Evolutionary conservation across 106 monocot genomes (phyloP).

Genomic region (Allium cepa): DNA sequence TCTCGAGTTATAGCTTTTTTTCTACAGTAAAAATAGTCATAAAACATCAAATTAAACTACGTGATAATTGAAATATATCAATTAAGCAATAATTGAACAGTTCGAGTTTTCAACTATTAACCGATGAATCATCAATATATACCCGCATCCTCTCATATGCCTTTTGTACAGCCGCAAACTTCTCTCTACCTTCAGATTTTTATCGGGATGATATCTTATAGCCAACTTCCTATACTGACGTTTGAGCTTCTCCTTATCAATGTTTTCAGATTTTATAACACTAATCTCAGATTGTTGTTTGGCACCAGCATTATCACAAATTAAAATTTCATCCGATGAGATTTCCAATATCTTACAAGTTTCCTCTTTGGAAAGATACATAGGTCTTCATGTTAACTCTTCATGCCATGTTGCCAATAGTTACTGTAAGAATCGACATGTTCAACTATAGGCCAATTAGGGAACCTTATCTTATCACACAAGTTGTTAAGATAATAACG

Average conservation of each 20-base stretch:
- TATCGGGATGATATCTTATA: conserved; percentile 95
- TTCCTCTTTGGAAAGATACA: conserved; percentile 98
- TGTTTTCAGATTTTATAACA: conserved; percentile 35
- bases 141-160: conserved; percentile 99
- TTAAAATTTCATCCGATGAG: conserved; percentile 70
- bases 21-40: no score
- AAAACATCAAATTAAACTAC: no score
- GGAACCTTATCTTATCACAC: conserved; percentile 96
- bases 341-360: conserved; percentile 92
- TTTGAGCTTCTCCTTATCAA: conserved; percentile 99
- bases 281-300: conserved; percentile 16
- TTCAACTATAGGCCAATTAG: conserved; percentile 98
- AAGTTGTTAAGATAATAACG: conserved; percentile 94
- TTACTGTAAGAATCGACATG: conserved; percentile 95
- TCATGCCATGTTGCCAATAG: conserved; percentile 98
- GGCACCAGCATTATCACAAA: conserved; percentile 25
- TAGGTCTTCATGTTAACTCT: conserved; percentile 82
- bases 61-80: no score
- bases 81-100: not conserved
- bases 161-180: conserved; percentile 97
- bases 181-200: conserved; percentile 98
- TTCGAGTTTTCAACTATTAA: not conserved
- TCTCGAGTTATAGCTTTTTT: no score
- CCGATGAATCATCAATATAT: conserved; percentile 1
- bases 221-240: conserved; percentile 93